Base-by-base conservation (phyloP, 2,329 filamentous ascomycete genomes). In the Plenodomus biglobosus region DNA sequence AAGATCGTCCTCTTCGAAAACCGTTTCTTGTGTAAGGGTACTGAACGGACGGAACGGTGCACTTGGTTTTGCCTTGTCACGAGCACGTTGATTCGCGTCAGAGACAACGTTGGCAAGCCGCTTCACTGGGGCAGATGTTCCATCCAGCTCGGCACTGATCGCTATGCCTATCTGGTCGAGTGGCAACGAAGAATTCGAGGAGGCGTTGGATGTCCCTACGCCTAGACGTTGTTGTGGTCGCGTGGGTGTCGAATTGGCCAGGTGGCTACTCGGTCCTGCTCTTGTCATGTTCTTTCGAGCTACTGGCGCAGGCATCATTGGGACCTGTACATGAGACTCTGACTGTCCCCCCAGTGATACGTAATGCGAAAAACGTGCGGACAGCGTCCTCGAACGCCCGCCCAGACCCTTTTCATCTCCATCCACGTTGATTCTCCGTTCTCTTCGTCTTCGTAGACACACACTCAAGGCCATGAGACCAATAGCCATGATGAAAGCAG, bases 1-100 rank as follows among this genome's bases (percentile, higher is more conserved):
- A 3, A 51, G 8, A n/a, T 63, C 61, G 37, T 71, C 69, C 52
- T 73, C 70, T 50, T 73, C 70, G 22, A 73, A 73, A 1, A 73
- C 58, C n/a, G 70, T 73, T 20, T 54, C 54, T 44, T 69, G 63
- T 2, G 66, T 71, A 41, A 69, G 53, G 8, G 60, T 58, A 49
- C 69, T 72, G 17, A 68, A 47, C 2, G 64, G 66, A 10, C 69
- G 56, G 40, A 54, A 48, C 7, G 49, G 45, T 7, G 36, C 24
- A 13, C 55, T 50, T 11, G 38, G 19, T 16, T 49, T 44, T 8
- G 50, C 44, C 40, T 47, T 50, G 40, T 43, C 37, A 22, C 43
- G 56, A 17, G 43, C 46, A 8, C 45, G 20, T 40, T 52, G 50
- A 38, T 51, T 36, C 18, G 53, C 48, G 20, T 40, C 46, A 8